Percentiles rank a stretch among this genome's conserved stretches.
Conservation (phyloP, 345 rosid species). For the Lumnitzera littorea region DNA sequence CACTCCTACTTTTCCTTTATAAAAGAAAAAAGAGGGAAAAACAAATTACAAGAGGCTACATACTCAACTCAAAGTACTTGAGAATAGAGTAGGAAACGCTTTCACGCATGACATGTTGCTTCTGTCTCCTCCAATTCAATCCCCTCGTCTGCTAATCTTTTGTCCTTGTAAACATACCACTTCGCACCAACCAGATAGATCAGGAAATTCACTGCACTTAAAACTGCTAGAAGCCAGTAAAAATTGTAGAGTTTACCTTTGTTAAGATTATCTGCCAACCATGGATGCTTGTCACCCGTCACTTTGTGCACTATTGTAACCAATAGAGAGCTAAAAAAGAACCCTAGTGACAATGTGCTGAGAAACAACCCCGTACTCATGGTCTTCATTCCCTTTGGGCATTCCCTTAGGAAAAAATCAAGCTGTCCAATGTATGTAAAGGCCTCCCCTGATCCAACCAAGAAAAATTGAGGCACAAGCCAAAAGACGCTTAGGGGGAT, state of each 20-base stretch:
- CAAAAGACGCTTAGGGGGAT: conserved; percentile 41
- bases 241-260: conserved; percentile 63
- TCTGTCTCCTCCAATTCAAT: conserved; percentile 56
- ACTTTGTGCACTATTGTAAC: conserved; percentile 39
- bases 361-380: conserved; percentile 68
- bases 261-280: conserved; percentile 75
- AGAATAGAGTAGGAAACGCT: too few relatives aligned
- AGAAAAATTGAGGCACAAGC: conserved; percentile 53
- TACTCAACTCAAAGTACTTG: too few relatives aligned
- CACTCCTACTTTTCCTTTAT: too few relatives aligned
- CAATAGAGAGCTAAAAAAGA: conserved; percentile 52
- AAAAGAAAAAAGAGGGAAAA: too few relatives aligned
- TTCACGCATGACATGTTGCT: conserved; percentile 25
- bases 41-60: too few relatives aligned
- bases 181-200: conserved; percentile 48
- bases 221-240: conserved; percentile 67
- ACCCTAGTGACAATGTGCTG: conserved; percentile 53
- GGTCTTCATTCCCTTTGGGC: conserved; percentile 64
- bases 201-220: conserved; percentile 50
- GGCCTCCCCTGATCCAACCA: conserved; percentile 62
- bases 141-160: conserved; percentile 60
- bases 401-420: conserved; percentile 62
- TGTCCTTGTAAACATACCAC: conserved; percentile 85
- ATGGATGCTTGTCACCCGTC: conserved; percentile 37
- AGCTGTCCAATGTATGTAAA: conserved; percentile 69